Base-by-base conservation (phyloP, 1,284 basidiomycete species). In the Ceratobasidium sp. region DNA sequence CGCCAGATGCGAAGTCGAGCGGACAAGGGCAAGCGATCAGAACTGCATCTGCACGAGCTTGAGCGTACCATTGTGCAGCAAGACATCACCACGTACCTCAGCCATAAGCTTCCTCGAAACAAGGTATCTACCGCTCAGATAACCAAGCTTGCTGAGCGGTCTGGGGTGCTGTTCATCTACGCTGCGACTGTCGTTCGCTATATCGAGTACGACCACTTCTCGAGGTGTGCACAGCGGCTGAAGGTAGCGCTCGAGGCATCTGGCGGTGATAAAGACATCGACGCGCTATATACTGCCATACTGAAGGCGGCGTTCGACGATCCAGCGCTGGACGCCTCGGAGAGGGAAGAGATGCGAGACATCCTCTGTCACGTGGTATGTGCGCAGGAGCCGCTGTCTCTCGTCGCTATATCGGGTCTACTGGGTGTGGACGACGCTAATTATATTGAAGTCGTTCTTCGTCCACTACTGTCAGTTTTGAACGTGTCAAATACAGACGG, bases 171-270 rank as follows among this genome's bases (percentile, higher is more conserved):
- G 38, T 64, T 64, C 62, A 64, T 64, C 42, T 64, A 64, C n/a
- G 62, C 62, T 15, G 62, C 62, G 3, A 64, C 62, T 17, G 62
- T 38, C 6, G 62, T 64, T 28, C 62, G 62, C 3, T 64, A 64
- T 23, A 64, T 64, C n/a, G 7, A 23, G 6, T 7, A 28, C 15
- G 6, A 23, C 5, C 5, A 46, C 44, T 6, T 46, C 5, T 46
- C 44, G 7, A 46, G 5, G 7, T 5, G 13, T 46, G 13, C 7
- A 5, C 44, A 46, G 13, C 44, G 44, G 7, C 7, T 46, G 44
- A 13, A 46, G 7, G 13, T 46, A 5, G 13, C 13, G 7, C 44
- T 46, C 5, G 44, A 13, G 44, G 13, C 44, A 46, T 6, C 7
- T 13, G 13, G 13, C 5, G 44, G 7, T 5, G 5, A 5, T 6